Percentiles rank a stretch among this genome's conserved stretches.
These are phyloP conservation scores for Saccharomycopsis guyanensis DNA, from an alignment of 805 yeast species.

Conservation along the genomic window DNA sequence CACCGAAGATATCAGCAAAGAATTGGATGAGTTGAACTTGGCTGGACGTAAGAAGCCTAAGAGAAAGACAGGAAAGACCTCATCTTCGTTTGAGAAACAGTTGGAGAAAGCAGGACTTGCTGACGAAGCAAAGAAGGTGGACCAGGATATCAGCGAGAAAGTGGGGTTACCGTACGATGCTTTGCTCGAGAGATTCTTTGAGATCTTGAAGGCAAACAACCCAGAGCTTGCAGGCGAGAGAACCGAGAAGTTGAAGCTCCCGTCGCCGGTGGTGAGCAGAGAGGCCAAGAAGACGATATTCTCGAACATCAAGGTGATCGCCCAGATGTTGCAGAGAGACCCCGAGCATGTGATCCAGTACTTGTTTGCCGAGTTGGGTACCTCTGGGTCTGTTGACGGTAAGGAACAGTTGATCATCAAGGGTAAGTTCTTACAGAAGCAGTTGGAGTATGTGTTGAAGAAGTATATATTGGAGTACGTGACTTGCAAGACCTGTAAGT, in stretches of 20 bases:
- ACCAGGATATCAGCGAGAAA: slow-evolving; percentile 21
- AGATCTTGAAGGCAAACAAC: slow-evolving; percentile 80
- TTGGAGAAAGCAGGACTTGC: slow-evolving; percentile 85
- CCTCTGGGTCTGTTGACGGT: slow-evolving; percentile 98
- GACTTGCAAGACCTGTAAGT: slow-evolving; percentile 97
- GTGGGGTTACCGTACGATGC: slow-evolving; percentile 57
- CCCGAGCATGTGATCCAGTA: slow-evolving; percentile 96
- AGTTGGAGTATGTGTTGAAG: slow-evolving; percentile 92
- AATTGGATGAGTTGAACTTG: slow-evolving; percentile 20
- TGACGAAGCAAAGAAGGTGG: slow-evolving; percentile 29
- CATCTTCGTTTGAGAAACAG: slow-evolving; percentile 79
- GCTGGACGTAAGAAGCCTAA: slow-evolving; percentile 43
- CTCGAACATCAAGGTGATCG: slow-evolving; percentile 91
- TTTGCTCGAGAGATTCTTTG: slow-evolving; percentile 78
- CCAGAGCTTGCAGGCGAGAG: slow-evolving; percentile 98
- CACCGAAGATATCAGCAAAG: slow-evolving; percentile 23
- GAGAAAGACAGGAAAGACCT: slow-evolving; percentile 60
- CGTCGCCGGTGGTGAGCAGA: slow-evolving; percentile 94
- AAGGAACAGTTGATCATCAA: slow-evolving; percentile 93
- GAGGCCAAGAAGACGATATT: slow-evolving; percentile 98
- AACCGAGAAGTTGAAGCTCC: slow-evolving; percentile 88
- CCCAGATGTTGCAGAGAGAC: slow-evolving; percentile 89
- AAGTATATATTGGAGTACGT: slow-evolving; percentile 96
- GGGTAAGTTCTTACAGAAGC: slow-evolving; percentile 98
- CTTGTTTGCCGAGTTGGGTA: slow-evolving; percentile 97